These are phyloP conservation scores for Penicillium sp. DNA, from an alignment of 2,329 filamentous ascomycete genomes.

Conservation along the genomic window DNA sequence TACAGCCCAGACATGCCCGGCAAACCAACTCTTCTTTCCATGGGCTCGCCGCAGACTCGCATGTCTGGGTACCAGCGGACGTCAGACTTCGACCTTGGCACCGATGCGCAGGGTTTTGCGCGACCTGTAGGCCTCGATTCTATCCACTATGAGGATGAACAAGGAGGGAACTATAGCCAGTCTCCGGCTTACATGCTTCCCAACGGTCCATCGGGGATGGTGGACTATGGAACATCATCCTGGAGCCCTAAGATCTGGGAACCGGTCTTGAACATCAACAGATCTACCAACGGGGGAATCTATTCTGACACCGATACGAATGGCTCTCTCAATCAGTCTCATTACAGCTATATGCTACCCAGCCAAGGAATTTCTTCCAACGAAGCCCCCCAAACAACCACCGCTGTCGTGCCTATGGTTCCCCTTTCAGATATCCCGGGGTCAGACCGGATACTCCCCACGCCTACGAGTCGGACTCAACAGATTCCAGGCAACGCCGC, in stretches of 20 bases:
- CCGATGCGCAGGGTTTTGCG: conserved; percentile 25
- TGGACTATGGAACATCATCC: conserved; percentile 32
- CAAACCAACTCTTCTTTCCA: conserved; percentile 17
- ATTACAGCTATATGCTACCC: conserved; percentile 37
- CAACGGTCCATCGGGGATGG: conserved; percentile 34
- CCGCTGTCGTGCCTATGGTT: conserved; percentile 6
- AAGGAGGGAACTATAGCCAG: conserved; percentile 37
- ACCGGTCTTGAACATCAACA: conserved; percentile 25
- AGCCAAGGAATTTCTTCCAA: conserved; percentile 30
- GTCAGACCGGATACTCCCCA: conserved; percentile 42
- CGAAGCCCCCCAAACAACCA: conserved; percentile 32
- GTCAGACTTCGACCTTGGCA: conserved; percentile 33
- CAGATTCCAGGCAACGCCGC: conserved; percentile 18
- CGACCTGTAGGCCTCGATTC: conserved; percentile 29
- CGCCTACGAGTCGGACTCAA: conserved; percentile 30
- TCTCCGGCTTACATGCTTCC: conserved; percentile 42
- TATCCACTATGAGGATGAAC: conserved; percentile 41
- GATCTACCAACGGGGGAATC: conserved; percentile 25
- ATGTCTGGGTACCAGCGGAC: conserved; percentile 24
- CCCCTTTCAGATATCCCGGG: conserved; percentile 24
- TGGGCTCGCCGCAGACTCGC: conserved; percentile 23
- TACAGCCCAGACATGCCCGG: conserved; percentile 22
- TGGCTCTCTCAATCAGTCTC: conserved; percentile 25
- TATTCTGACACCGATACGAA: conserved; percentile 37
- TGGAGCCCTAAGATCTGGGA: conserved; percentile 38